Evolutionary conservation across 345 rosid species (phyloP).

Genomic region (Populus tremula): DNA sequence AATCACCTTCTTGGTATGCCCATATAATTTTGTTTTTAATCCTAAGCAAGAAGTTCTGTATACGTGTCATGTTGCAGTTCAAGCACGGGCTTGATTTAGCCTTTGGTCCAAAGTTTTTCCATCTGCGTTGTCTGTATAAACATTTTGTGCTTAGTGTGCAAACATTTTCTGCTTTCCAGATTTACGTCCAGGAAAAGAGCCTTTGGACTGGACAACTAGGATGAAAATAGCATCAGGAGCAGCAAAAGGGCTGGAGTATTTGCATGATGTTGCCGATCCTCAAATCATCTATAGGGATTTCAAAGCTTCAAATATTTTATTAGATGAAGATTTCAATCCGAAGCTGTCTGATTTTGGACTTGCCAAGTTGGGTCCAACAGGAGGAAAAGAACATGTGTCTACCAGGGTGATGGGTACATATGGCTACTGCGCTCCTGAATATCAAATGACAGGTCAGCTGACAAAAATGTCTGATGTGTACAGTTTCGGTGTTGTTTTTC

Average conservation of each 20-base stretch:
- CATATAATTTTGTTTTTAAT: not conserved
- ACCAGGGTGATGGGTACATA: conserved; percentile 81
- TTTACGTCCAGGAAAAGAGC: conserved; percentile 32
- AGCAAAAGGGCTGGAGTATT: conserved; percentile 56
- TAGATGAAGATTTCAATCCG: conserved; percentile 54
- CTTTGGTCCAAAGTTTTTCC: not conserved
- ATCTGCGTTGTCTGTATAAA: not conserved
- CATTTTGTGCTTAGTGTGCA: not conserved
- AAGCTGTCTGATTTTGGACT: conserved; percentile 72
- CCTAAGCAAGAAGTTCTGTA: not conserved
- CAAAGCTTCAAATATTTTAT: conserved; percentile 62
- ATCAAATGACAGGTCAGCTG: conserved; percentile 55
- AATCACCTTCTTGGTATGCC: conserved; percentile 58
- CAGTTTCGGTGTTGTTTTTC: conserved; percentile 63
- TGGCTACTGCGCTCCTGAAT: conserved; percentile 71
- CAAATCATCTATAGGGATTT: conserved; percentile 62
- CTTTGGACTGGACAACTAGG: conserved; percentile 57
- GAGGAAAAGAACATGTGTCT: conserved; percentile 57
- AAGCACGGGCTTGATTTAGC: not conserved
- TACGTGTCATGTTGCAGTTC: not conserved
- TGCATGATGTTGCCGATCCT: conserved; percentile 51
- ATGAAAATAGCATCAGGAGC: conserved; percentile 63
- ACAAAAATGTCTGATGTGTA: conserved; percentile 61
- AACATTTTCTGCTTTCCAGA: conserved; percentile 28
- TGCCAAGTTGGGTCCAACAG: conserved; percentile 65